Base-by-base conservation (phyloP, 2,329 filamentous ascomycete species). In the Cladophialophora immunda region DNA sequence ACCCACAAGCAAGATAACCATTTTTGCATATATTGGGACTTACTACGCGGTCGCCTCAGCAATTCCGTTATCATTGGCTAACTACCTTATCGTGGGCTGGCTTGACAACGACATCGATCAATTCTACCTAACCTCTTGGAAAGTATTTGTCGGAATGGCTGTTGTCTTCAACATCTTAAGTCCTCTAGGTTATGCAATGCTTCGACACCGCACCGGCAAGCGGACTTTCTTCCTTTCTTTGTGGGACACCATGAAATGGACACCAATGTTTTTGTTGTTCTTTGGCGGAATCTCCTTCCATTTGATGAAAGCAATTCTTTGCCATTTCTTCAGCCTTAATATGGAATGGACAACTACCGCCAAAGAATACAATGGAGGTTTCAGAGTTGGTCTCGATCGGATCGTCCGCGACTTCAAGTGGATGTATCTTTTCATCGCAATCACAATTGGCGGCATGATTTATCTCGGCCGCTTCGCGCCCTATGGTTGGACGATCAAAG, bases 271-370 rank as follows among this genome's bases (percentile, higher is more conserved):
- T 70, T 90, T 89, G 68, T 89, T 95, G 77, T 96, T 95, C 84
- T 84, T 97, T 19, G 92, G 92, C 61, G 92, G 92, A 47, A 84
- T 94, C 58, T 92, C 89, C 0, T 85, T 96, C 41, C 92, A 96
- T 80, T 86, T 97, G 55, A 92, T 88, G 30, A 90, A 94, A 76
- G 92, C 92, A 1, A 82, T 96, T 36, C 80, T 95, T 55, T 85
- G 89, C 4, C 92, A 96, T 81, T 92, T 95, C 87, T 91, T 95
- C 76, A 88, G 92, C 80, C 88, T 94, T 75, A 86, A 95, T 79
- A 94, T 95, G 90, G 88, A 87, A 2, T 95, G 92, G 92, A 92
- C 92, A 57, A 89, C 92, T 1, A 96, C 93, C 0, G 86, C 89
- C 41, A 96, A 96, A 80, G 93, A 97, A 68, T 65, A 77, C 73